Base-by-base conservation (phyloP, 2,329 filamentous ascomycete genomes). In the Fusarium mexicanum region DNA sequence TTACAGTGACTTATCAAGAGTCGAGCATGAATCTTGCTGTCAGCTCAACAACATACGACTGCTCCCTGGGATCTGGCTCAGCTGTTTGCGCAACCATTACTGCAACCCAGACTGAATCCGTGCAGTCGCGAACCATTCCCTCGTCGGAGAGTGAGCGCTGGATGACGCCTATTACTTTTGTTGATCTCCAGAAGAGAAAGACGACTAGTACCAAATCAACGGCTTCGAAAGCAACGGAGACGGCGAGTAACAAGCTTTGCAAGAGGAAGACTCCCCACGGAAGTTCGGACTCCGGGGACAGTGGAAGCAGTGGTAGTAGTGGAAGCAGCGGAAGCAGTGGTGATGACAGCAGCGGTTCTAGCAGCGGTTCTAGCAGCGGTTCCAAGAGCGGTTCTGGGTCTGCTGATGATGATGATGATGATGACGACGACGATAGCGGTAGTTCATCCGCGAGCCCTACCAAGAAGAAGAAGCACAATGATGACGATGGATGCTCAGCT, bases 131-230 rank as follows among this genome's bases (percentile, higher is more conserved):
- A 14, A 77, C 73, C 0, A 54, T 78, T 17, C 26, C 63, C 4
- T 44, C 74, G 0, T 67, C 64, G 2, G 68, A 76, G 43, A 78
- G 66, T 26, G 53, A 65, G 1, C n/a, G 58, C 2, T 70, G 71
- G 73, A 78, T 78, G 76, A 78, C 76, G 8, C 51, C 76, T 12
- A 65, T 78, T 8, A 76, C 76, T 0, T 51, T 78, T 1, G 54
- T 76, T 0, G 72, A 77, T 9, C 14, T 63, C 0, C 26, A 50
- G 17, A 78, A 76, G 46, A 66, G 57, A 8, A 71, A 73, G 50
- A 55, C 43, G 0, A 46, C 38, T 3, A 11, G 44, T 14, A 44
- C 38, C 11, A 58, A 58, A 2, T 29, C 50, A 5, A 35, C 40
- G 0, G 17, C 26, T 5, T 46, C 51, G 1, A 60, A 61, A 24